Percentiles rank a stretch among this genome's conserved stretches.
phyloP scores from a whole-genome alignment of 371 early-diverging fungal genomes.

The Mortierella sp. region DNA sequence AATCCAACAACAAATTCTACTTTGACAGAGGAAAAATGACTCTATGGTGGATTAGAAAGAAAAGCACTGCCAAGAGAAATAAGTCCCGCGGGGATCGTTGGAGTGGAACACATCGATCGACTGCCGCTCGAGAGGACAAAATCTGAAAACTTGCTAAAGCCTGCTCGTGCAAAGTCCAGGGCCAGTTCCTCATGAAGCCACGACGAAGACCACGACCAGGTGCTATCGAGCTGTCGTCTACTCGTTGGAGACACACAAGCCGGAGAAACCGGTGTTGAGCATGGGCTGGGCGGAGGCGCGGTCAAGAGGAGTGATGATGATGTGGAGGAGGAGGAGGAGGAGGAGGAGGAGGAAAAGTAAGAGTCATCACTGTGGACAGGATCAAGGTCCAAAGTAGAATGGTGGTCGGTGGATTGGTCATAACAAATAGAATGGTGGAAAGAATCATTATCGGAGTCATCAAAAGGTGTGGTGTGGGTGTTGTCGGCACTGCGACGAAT shows the following conservation, averaged over 20 bases:
- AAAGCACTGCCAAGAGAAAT: conserved; percentile 7
- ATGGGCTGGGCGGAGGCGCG: too few species aligned
- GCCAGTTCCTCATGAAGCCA: conserved; percentile 20
- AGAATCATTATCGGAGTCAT: neutral
- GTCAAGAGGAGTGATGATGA: neutral
- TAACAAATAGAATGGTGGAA: conserved; percentile 18
- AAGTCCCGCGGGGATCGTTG: neutral
- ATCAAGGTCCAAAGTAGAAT: neutral
- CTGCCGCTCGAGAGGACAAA: conserved; percentile 14
- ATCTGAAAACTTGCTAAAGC: conserved; percentile 33
- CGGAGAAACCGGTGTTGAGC: too few species aligned
- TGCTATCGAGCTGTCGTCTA: conserved; percentile 3
- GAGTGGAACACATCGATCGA: conserved; percentile 8
- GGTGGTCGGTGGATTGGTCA: conserved; percentile 14
- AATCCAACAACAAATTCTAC: neutral
- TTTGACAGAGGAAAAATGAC: neutral
- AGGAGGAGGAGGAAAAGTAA: neutral
- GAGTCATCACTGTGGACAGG: neutral
- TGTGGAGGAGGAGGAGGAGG: neutral
- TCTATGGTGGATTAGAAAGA: conserved; percentile 7
- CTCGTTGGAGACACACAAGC: too few species aligned
- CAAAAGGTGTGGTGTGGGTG: conserved; percentile 17
- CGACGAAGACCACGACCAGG: conserved; percentile 29
- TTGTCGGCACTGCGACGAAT: conserved; percentile 16
- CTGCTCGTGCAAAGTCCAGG: conserved; percentile 25